Evolutionary conservation across 306 rosid species (phyloP), one percentile per base, ranked within the genome.

Genomic region (Boehmeria nivea): DNA sequence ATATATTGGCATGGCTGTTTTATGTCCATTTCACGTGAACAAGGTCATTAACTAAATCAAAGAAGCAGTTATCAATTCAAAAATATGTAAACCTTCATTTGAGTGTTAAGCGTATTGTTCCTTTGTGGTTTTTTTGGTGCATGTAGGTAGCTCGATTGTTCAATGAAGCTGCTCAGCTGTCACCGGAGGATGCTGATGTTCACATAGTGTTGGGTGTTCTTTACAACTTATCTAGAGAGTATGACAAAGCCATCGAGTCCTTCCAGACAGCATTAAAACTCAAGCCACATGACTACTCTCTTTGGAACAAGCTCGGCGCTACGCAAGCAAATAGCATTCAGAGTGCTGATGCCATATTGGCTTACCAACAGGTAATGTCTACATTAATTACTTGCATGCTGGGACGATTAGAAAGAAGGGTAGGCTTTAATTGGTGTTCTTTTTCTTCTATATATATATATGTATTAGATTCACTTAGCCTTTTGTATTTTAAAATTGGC

Each of bases 271-370:
- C 99, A 49, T 74, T 91, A 72, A 85, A 82, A 75, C 83, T 91
- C 63, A 85, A 85, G 73, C 96, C 99, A 0, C 87, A 81, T 12
- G 99, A 91, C 73, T 91, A 91, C 74, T 91, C 99, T 71, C 89
- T 91, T 25, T 91, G 99, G 99, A 91, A 91, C 84, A 91, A 91
- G 89, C 93, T 91, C 68, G 99, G 99, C 68, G 99, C 99, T 56
- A 87, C 99, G 51, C 96, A 91, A 69, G 99, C 99, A 43, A 91
- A 91, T 76, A 91, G 99, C 68, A 74, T 91, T 63, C 99, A 87
- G 76, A 91, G 99, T 73, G 96, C 94, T 23, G 99, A 91, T 77
- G 99, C 99, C 38, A 87, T 91, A 70, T 64, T 75, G 74, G 99
- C 99, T 68, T 91, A 91, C 72, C 99, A 87, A 75, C 90, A 87